Percentiles rank a stretch among this genome's conserved stretches.
These are phyloP conservation scores for Kodamaea ohmeri DNA, from an alignment of 1,139 yeast species.

Conservation along the genomic window DNA sequence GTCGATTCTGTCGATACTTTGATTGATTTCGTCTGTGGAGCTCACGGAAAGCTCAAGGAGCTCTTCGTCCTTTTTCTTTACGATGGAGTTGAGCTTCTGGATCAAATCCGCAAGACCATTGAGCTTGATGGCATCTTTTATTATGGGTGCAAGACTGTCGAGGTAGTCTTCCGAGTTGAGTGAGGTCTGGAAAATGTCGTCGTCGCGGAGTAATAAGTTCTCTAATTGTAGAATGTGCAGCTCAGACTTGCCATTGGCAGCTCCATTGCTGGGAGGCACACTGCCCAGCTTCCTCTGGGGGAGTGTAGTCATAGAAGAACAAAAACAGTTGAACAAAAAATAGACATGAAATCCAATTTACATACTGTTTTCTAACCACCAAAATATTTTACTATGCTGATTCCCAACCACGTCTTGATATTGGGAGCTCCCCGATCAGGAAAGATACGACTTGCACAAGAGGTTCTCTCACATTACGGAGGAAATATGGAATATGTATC, in stretches of 20 bases:
- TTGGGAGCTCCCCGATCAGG: conserved; percentile 41
- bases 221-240: conserved; percentile 39
- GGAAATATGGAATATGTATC: conserved; percentile 11
- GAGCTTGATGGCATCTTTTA: conserved; percentile 60
- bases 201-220: conserved; percentile 41
- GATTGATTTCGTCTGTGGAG: conserved; percentile 57
- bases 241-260: conserved; percentile 7
- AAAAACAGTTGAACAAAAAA: not conserved
- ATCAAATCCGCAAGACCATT: conserved; percentile 58
- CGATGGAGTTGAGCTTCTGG: conserved; percentile 54
- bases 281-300: not conserved
- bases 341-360: not conserved
- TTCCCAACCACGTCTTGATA: conserved; percentile 34
- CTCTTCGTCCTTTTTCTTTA: conserved; percentile 60
- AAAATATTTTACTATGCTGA: conserved; percentile 11
- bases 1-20: conserved; percentile 54
- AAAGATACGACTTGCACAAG: conserved; percentile 30
- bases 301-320: not conserved
- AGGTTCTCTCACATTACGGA: conserved; percentile 16
- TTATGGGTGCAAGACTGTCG: conserved; percentile 79
- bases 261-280: not conserved
- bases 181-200: conserved; percentile 48
- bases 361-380: too few species aligned
- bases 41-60: conserved; percentile 60
- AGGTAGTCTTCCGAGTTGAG: conserved; percentile 67